These are phyloP conservation scores for Crithidia bombi DNA, from an alignment of 208 protist species.

Conservation along the genomic window DNA sequence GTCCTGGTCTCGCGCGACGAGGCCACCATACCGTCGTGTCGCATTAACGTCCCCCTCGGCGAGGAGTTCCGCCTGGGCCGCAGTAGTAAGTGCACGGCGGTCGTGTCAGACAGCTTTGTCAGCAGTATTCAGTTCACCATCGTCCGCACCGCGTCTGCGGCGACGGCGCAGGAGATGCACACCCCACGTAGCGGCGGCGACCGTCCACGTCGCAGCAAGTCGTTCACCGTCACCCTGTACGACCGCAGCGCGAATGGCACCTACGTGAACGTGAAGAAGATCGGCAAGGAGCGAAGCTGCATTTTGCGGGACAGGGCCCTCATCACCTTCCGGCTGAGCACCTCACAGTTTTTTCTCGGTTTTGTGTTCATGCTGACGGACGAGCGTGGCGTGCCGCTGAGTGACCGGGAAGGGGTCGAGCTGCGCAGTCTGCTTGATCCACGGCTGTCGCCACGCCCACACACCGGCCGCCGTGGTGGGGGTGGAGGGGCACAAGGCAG, in stretches of 20 bases:
- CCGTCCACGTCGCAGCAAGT: constrained; percentile 21
- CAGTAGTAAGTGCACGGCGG: constrained; percentile 84
- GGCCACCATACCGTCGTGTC: constrained; percentile 71
- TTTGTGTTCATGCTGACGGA: constrained; percentile 86
- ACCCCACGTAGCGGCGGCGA: constrained; percentile 31
- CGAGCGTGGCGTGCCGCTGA: constrained; percentile 61
- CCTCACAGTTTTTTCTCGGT: constrained; percentile 85
- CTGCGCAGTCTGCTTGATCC: constrained; percentile 28
- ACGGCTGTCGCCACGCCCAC: constrained; percentile 24
- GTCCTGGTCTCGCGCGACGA: constrained; percentile 79
- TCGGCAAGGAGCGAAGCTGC: constrained; percentile 78
- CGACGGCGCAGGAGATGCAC: constrained; percentile 25
- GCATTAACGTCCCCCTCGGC: constrained; percentile 52
- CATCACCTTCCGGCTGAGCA: constrained; percentile 87
- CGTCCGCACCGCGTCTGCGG: constrained; percentile 37
- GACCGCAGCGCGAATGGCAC: constrained; percentile 89
- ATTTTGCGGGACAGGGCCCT: constrained; percentile 74
- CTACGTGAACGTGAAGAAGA: constrained; percentile 88
- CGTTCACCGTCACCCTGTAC: constrained; percentile 50
- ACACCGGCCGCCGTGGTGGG: constrained; percentile 22
- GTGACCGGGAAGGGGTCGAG: constrained; percentile 21
- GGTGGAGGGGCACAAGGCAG: constrained; percentile 1
- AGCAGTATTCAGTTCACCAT: constrained; percentile 88
- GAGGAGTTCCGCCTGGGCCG: constrained; percentile 81
- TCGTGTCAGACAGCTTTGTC: constrained; percentile 74